Percentiles rank a stretch among this genome's conserved stretches.
Evolutionary conservation across 768 basidiomycete species (phyloP).

Genomic region (Suillus cothurnatus): DNA sequence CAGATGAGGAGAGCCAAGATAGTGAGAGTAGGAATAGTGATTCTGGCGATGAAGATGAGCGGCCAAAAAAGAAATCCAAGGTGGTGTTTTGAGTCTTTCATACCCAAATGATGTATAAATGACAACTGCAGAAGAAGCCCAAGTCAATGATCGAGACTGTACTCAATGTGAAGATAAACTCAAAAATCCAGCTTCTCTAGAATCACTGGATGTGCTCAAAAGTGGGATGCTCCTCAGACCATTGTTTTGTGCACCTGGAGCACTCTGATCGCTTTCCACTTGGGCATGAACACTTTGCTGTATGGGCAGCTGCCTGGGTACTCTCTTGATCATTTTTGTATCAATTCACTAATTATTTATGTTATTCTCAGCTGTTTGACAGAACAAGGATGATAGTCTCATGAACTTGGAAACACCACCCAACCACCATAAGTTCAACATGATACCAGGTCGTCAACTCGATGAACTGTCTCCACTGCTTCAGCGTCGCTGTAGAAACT

Average conservation of each 20-base stretch:
- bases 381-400: not conserved
- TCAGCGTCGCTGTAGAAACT: too few relatives aligned
- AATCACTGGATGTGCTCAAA: conserved; percentile 2
- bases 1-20: not conserved
- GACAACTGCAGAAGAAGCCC: not conserved
- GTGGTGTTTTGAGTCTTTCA: not conserved
- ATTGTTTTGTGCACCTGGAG: not conserved
- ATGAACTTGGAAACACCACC: not conserved
- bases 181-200: conserved; percentile 1
- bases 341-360: too few relatives aligned
- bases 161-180: not conserved
- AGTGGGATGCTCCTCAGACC: not conserved
- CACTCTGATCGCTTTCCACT: conserved; percentile 1
- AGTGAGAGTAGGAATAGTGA: not conserved
- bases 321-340: too few relatives aligned
- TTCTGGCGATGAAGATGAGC: not conserved
- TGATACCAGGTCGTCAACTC: not conserved
- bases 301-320: conserved; percentile 4
- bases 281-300: conserved; percentile 1
- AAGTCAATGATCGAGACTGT: not conserved
- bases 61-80: not conserved
- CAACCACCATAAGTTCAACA: not conserved
- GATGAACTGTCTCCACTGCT: not conserved
- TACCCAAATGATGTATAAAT: not conserved
- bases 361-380: too few relatives aligned